Evolutionary conservation across 2,329 filamentous ascomycete genomes (phyloP).

Genomic region (Cladosporium austrohemisphaericum): DNA sequence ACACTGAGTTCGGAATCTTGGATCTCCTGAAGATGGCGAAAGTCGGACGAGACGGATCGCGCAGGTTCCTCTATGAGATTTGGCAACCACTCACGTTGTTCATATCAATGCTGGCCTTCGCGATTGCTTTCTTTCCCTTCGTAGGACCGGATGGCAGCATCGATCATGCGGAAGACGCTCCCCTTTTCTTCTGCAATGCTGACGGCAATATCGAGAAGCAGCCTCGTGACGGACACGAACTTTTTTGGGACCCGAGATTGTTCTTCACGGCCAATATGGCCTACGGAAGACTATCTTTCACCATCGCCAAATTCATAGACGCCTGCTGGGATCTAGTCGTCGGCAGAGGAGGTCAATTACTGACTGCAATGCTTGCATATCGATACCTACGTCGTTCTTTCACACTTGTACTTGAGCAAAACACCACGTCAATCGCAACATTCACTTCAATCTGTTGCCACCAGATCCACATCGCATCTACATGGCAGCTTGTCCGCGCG

Average conservation of each 20-base stretch:
- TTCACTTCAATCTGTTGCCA: neutral
- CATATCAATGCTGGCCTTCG: neutral
- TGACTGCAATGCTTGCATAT: slow-evolving; percentile 11
- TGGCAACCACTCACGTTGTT: neutral
- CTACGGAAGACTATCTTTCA: slow-evolving; percentile 14
- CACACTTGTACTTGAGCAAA: neutral
- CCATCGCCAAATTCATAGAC: slow-evolving; percentile 19
- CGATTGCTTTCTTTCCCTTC: neutral
- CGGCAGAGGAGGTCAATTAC: slow-evolving; percentile 16
- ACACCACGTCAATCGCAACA: neutral
- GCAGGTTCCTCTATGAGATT: neutral
- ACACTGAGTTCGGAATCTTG: too few relatives aligned
- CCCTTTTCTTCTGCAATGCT: slow-evolving; percentile 10
- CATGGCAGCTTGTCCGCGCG: neutral
- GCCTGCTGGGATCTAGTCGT: slow-evolving; percentile 19
- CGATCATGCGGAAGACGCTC: too few relatives aligned
- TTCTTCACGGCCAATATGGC: slow-evolving; percentile 18
- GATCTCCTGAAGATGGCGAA: too few relatives aligned
- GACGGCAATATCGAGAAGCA: slow-evolving; percentile 8
- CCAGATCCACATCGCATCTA: neutral
- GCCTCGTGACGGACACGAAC: neutral
- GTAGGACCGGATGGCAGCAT: neutral
- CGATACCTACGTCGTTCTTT: neutral
- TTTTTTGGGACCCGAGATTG: slow-evolving; percentile 15
- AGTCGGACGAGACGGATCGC: neutral